phyloP scores from a whole-genome alignment of 768 basidiomycete genomes.

The Leccinum barrowsii region DNA sequence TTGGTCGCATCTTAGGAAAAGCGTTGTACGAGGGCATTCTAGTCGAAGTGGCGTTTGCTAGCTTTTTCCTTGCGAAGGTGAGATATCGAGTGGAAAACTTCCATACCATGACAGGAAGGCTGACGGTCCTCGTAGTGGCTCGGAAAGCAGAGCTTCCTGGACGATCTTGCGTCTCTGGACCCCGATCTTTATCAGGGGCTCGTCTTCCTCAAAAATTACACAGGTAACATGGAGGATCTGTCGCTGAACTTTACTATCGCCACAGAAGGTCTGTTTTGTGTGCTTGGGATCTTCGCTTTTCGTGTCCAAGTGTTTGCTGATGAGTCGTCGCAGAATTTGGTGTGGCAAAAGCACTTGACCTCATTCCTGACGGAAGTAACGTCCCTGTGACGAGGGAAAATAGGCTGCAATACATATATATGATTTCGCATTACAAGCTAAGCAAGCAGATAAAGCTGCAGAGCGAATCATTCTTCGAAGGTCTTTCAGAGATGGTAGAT shows the following conservation, averaged over 20 bases:
- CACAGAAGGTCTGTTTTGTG: constrained; percentile 63
- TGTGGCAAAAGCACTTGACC: constrained; percentile 66
- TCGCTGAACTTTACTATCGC: constrained; percentile 87
- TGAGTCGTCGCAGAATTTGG: constrained; percentile 65
- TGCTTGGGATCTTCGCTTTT: not conserved
- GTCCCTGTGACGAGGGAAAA: constrained; percentile 87
- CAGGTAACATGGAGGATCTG: constrained; percentile 82
- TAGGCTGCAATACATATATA: constrained; percentile 82
- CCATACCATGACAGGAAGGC: not conserved
- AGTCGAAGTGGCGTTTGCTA: constrained; percentile 91
- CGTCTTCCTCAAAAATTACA: constrained; percentile 89
- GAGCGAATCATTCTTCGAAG: constrained; percentile 86
- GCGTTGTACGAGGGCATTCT: constrained; percentile 96
- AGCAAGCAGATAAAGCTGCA: constrained; percentile 86
- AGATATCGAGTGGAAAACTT: constrained; percentile 2
- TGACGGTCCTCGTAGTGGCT: constrained; percentile 63
- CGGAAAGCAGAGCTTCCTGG: constrained; percentile 85
- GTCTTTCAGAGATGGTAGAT: constrained; percentile 89
- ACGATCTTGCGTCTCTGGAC: constrained; percentile 90
- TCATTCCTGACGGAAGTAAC: constrained; percentile 79
- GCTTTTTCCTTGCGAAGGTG: constrained; percentile 90
- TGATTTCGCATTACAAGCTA: constrained; percentile 84
- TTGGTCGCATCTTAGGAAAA: constrained; percentile 92
- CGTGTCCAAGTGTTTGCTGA: not conserved
- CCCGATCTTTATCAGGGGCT: constrained; percentile 90